Base-by-base conservation (phyloP, 495 filamentous ascomycete species). In the Bathelium albidoporum region DNA sequence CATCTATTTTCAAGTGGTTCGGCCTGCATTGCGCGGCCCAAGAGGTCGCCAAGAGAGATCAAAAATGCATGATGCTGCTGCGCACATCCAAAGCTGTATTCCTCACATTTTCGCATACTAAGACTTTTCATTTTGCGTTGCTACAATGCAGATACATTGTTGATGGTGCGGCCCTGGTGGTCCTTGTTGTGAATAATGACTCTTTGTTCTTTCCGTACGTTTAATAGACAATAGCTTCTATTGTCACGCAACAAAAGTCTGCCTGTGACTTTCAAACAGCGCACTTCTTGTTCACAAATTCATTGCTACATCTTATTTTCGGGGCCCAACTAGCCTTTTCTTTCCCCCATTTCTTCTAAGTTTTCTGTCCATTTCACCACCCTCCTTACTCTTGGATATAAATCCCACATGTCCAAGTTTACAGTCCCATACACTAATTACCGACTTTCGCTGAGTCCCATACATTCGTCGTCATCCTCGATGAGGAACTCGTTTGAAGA, bases 211-310 rank as follows among this genome's bases (percentile, higher is more conserved):
- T 29, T 16, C 9, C 2, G 26, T 9, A 26, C 20, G 12, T 28
- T 55, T 28, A 10, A 55, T 29, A 26, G 24, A 55, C 49, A 55
- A 55, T 55, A 55, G 49, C 49, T 55, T 55, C 49, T 55, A 55
- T 55, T 55, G 49, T 55, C 20, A 55, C 49, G 4, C 24, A 10
- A 55, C 20, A 55, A 55, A 29, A 29, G 24, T 7, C n/a, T 11
- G 9, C 49, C 29, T 55, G 49, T 55, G 49, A 55, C 49, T 55
- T 55, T n/a, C 11, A 9, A 9, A 55, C 29, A 28, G 9, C 49
- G 16, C 7, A 28, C 16, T 24, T 3, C 43, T 49, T 55, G 9
- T 29, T 55, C 24, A 55, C 49, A 55, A 55, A 55, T 24, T 55
- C 29, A 24, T 2, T 55, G 7, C 49, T 26, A 28, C 5, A 29